phyloP scores from a whole-genome alignment of 768 basidiomycete genomes.

The Rhodotorula diobovata region DNA sequence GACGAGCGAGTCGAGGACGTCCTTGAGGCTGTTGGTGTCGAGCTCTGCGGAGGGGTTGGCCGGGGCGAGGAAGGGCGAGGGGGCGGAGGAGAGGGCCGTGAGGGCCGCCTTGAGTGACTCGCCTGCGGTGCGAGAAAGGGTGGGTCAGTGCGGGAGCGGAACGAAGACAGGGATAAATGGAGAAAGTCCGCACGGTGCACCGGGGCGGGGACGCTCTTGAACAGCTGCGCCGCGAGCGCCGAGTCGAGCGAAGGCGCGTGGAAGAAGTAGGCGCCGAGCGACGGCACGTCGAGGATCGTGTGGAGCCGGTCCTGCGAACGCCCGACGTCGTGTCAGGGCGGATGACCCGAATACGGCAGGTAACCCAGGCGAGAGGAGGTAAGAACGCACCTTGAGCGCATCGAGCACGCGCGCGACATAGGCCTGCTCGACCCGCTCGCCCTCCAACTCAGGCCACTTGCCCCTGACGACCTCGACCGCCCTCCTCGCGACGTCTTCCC shows the following conservation, averaged over 20 bases:
- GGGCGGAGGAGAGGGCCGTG: neutral
- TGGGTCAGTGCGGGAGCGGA: neutral
- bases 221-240: constrained; percentile 58
- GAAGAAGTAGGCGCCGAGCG: constrained; percentile 72
- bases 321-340: neutral
- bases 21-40: neutral
- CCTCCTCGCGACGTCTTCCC: constrained; percentile 11
- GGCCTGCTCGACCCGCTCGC: constrained; percentile 29
- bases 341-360: too few relatives aligned
- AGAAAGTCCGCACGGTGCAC: constrained; percentile 19
- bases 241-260: constrained; percentile 60
- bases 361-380: neutral
- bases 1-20: neutral
- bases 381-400: constrained; percentile 56
- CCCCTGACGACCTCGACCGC: neutral
- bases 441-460: constrained; percentile 47
- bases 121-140: neutral
- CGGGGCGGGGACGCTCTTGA: constrained; percentile 43
- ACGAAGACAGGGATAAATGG: too few relatives aligned
- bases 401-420: constrained; percentile 64
- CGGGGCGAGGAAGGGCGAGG: neutral
- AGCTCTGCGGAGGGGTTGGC: neutral
- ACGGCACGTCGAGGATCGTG: constrained; percentile 67
- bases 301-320: constrained; percentile 62
- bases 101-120: neutral